phyloP scores from a whole-genome alignment of 352 stramenopile genomes.

The Globisporangium middletonii region DNA sequence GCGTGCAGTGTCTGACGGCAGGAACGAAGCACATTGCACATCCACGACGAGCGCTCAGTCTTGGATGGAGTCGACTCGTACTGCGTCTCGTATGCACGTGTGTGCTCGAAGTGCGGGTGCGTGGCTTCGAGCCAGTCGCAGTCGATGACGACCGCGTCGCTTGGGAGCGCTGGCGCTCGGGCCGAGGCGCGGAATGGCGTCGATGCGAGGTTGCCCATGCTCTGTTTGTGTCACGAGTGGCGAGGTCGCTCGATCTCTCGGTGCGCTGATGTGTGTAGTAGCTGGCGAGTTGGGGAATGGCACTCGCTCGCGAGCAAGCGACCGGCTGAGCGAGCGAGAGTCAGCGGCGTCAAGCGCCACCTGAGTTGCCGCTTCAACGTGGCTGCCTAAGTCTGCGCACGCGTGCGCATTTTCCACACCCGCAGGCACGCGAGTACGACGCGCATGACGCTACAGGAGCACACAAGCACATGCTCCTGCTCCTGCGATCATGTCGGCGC shows the following conservation, averaged over 20 bases:
- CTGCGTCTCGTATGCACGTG: constrained; percentile 7
- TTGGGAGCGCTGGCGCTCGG: constrained; percentile 11
- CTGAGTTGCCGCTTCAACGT: too few relatives aligned
- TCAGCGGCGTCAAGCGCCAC: neutral
- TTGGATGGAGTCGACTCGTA: neutral
- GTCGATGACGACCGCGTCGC: constrained; percentile 11
- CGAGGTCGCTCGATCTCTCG: neutral
- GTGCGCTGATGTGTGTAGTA: constrained; percentile 10
- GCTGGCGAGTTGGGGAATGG: constrained; percentile 39
- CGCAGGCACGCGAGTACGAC: neutral
- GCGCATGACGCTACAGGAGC: too few relatives aligned
- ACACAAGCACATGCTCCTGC: neutral
- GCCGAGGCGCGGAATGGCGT: constrained; percentile 10
- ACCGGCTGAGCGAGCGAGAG: neutral
- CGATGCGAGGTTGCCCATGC: constrained; percentile 48
- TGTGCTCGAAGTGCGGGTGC: constrained; percentile 7
- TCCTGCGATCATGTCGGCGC: too few relatives aligned
- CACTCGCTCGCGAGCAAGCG: neutral
- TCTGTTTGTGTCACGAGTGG: constrained; percentile 5
- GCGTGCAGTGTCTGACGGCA: constrained; percentile 10
- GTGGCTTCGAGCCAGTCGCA: constrained; percentile 17
- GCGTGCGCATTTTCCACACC: constrained; percentile 3
- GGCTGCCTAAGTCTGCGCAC: too few relatives aligned
- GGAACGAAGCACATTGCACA: constrained; percentile 3
- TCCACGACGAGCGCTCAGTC: constrained; percentile 1